phyloP scores from a whole-genome alignment of 2,329 filamentous ascomycete genomes.

The Colletotrichum eremochloae region DNA sequence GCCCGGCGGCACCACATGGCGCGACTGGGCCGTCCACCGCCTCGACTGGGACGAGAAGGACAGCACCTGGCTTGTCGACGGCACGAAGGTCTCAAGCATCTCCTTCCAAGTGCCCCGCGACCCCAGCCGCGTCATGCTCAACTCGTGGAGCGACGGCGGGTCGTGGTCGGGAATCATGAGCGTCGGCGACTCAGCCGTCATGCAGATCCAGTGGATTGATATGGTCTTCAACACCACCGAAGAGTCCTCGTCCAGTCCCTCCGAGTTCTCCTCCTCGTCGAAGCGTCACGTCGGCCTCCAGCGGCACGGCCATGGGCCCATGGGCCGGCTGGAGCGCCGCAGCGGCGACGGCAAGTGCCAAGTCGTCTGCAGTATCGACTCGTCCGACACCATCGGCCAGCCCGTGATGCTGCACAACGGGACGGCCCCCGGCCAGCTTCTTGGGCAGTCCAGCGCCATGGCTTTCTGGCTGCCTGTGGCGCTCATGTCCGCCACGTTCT shows the following conservation, averaged over 20 bases:
- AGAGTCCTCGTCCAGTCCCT: constrained; percentile 13
- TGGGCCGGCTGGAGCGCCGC: constrained; percentile 27
- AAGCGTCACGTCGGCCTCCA: constrained; percentile 19
- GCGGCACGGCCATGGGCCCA: constrained; percentile 25
- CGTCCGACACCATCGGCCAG: constrained; percentile 53
- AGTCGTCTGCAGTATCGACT: constrained; percentile 53
- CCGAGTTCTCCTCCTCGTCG: neutral
- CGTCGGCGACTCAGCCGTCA: constrained; percentile 60
- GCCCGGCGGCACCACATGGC: constrained; percentile 60
- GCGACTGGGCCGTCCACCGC: constrained; percentile 70
- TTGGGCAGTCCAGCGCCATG: constrained; percentile 39
- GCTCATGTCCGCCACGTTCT: constrained; percentile 34
- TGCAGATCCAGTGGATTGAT: constrained; percentile 75
- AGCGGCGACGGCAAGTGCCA: constrained; percentile 43
- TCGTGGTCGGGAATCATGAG: constrained; percentile 72
- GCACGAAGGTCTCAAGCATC: constrained; percentile 63
- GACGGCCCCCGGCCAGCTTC: constrained; percentile 42
- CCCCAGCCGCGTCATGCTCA: constrained; percentile 66
- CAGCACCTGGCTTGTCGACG: constrained; percentile 70
- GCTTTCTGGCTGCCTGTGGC: constrained; percentile 42
- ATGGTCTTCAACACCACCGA: constrained; percentile 66
- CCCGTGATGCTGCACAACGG: constrained; percentile 52
- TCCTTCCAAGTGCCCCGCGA: constrained; percentile 68
- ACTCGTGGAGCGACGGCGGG: constrained; percentile 73
- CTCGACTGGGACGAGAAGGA: constrained; percentile 69